Percentiles rank a stretch among this genome's conserved stretches.
phyloP scores from a whole-genome alignment of 1,284 basidiomycete species.

The Leccinum fuscescens region DNA sequence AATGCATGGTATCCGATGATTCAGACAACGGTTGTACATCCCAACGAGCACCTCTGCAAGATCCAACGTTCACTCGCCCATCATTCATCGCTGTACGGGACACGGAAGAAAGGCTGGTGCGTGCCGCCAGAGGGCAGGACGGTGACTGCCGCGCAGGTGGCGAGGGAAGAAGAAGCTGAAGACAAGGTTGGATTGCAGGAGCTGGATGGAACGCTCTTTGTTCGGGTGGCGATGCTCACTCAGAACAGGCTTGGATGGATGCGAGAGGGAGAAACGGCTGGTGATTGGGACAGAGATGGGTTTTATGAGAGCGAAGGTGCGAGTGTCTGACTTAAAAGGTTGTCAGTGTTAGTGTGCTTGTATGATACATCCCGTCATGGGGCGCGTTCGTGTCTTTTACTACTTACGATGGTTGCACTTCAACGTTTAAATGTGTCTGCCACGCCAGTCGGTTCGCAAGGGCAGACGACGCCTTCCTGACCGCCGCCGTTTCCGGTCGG shows the following conservation, averaged over 20 bases:
- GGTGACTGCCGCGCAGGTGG: constrained; percentile 16
- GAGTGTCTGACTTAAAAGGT: constrained; percentile 6
- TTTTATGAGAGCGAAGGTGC: constrained; percentile 15
- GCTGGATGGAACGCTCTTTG: constrained; percentile 51
- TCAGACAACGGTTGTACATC: constrained; percentile 34
- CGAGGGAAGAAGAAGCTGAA: constrained; percentile 26
- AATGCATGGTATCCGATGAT: constrained; percentile 57
- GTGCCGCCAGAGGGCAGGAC: constrained; percentile 8
- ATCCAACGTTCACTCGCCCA: constrained; percentile 54
- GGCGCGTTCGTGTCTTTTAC: not conserved
- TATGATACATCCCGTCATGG: not conserved
- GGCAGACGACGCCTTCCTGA: constrained; percentile 6
- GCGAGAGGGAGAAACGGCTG: constrained; percentile 42
- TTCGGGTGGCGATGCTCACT: constrained; percentile 52
- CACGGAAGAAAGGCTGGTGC: constrained; percentile 32
- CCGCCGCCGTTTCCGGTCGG: constrained; percentile 22
- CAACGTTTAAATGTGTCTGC: not conserved
- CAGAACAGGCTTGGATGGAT: constrained; percentile 50
- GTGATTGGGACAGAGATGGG: constrained; percentile 26
- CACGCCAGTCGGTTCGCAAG: constrained; percentile 8
- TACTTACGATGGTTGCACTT: too few species aligned
- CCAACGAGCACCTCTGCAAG: constrained; percentile 64
- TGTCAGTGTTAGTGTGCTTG: not conserved
- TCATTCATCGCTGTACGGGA: constrained; percentile 48
- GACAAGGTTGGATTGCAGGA: constrained; percentile 23